Evolutionary conservation across 2,329 filamentous ascomycete species (phyloP), one percentile per base, ranked within the genome.

Genomic region (Pseudogymnoascus sp.): DNA sequence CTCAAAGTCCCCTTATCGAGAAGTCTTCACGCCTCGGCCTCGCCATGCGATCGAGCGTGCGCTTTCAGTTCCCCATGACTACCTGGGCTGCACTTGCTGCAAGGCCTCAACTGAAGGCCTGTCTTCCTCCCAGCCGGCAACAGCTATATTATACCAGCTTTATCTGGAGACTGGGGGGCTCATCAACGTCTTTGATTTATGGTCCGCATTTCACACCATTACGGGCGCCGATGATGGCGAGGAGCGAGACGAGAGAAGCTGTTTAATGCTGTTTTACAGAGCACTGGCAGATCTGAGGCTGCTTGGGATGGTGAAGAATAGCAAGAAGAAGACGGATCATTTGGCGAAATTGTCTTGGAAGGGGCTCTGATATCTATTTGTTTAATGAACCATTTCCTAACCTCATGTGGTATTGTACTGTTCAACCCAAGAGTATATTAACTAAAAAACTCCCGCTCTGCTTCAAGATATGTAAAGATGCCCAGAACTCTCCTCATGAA

Each of bases 281-380:
- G 90, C 85, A 4, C 75, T 97, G 66, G 91, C 93, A 0, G 95
- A 99, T 75, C 76, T 99, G 73, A 88, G 87, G 74, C 84, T 87
- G 62, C 80, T 99, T 71, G 95, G 95, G 7, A 88, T 97, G 76
- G 83, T 97, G 66, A 97, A 95, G 78, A 82, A 83, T 66, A 97
- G 89, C 72, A 90, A 88, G 76, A 96, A 93, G 80, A 96, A 96
- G 80, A 85, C 87, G 23, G 95, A 97, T 74, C 93, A 97, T 76
- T 79, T 97, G 69, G 87, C 91, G 40, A 97, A 97, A 79, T 81
- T 92, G 36, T 78, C 81, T 61, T 90, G 87, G 86, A 92, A 89
- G 74, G 95, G 93, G 69, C 78, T 95, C 66, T 86, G 71, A 76
- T 63, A 35, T 64, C 10, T 64, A 47, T 57, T 33, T 57, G 50